Evolutionary conservation across 331 rosid species (phyloP), one percentile per base, ranked within the genome.

Genomic region (Quercus lobata): DNA sequence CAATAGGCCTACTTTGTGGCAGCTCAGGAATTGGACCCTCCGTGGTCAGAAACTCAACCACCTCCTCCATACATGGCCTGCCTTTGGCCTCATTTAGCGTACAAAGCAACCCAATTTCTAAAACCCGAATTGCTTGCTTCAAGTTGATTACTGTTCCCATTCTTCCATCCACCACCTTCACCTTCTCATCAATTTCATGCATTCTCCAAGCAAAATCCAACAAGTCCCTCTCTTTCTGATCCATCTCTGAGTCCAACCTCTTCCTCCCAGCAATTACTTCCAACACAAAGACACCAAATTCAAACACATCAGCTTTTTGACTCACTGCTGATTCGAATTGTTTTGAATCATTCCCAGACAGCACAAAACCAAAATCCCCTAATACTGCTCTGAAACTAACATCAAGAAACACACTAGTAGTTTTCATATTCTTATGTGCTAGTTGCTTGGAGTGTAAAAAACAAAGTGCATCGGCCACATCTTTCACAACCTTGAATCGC

Each of bases 401-500:
- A 81, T 90, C 95, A 56, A 92, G 89, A 83, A 90, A 90, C 19
- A 90, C 97, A 63, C 92, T 90, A 44, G 87, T 89, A 30, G 88
- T 85, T 78, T 92, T 92, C 88, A 92, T 22, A 83, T 90, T 92
- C 91, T 92, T 92, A 71, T 92, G 97, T 41, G 97, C 88, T 76
- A 90, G 77, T 60, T 46, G 75, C 6, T 86, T 82, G 2, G 78
- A 58, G 80, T 86, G 89, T 34, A 86, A 44, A 79, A 73, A 79
- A 46, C 75, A 44, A 14, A 86, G 71, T 5, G 80, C 86, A 0
- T 86, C 89, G 0, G 86, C 84, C 24, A 83, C 82, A 57, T 86
- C 86, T 57, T 71, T 83, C 34, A 86, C 77, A 29, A 80, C 97
- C 83, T 85, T 81, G 62, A 81, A 74, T 19, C 88, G 76, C 22